Evolutionary conservation across 1,284 basidiomycete genomes (phyloP), one percentile per base, ranked within the genome.

Genomic region (Lentinula novae-zelandiae): DNA sequence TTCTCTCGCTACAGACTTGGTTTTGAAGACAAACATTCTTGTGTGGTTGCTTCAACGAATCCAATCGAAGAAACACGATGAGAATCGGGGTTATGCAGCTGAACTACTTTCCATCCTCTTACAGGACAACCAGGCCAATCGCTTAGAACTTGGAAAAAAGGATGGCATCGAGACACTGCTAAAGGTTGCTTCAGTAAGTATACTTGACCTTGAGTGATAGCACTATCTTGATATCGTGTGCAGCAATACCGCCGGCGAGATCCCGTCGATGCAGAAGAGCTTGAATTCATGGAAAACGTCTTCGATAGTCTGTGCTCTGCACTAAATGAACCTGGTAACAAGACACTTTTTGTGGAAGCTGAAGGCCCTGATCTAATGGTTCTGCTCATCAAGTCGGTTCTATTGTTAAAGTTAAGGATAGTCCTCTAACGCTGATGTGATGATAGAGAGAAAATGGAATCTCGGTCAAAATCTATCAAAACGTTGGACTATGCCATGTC

Each of bases 291-390:
- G 92, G 96, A 98, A 71, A 99, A 99, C 72, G 66, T 93, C 2
- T 98, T 99, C 68, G 93, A 98, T 72, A 76, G 88, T 0, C 74
- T 99, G 22, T 98, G 96, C 71, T 93, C 94, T 0, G 82, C 89
- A 0, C 77, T 96, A 31, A 82, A 81, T 7, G 91, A 93, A 69
- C 78, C 86, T 3, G 78, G 87, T 56, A 85, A 90, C 72, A 97
- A 97, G 73, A 71, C 80, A n/a, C 74, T 84, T 1, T 98, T 98
- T 75, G 74, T 95, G 8, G 83, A 88, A n/a, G 89, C 87, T 9
- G 97, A 99, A 73, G 97, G 97, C 1, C 86, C 95, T 10, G 97
- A 99, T 68, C 81, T 99, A 27, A 98, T 99, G 95, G 84, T 97
- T 20, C 79, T 98, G 62, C 90, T 98, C 80, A 92, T 98, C 87